Base-by-base conservation (phyloP, 768 basidiomycete genomes). In the Leccinum barrowsii region DNA sequence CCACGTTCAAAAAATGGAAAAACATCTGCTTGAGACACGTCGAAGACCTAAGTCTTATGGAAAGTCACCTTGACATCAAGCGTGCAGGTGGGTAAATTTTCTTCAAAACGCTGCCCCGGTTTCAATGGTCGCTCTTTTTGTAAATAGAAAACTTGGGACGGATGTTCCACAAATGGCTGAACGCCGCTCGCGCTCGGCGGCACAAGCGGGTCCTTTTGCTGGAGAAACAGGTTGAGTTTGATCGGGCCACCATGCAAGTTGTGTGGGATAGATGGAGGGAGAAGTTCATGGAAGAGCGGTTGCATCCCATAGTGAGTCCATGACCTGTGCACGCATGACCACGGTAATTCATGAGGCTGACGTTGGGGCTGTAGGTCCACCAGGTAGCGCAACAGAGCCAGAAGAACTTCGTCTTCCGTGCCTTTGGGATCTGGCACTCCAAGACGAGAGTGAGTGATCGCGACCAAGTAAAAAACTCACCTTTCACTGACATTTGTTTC, bases 191-290 rank as follows among this genome's bases (percentile, higher is more conserved):
- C 40, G 77, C 81, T 32, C 76, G 82, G 44, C 81, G 83, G n/a
- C 83, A 85, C 59, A 79, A 87, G 49, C 82, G 88, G 12, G 65
- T 80, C 24, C 74, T 79, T 15, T 74, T 93, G 49, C 81, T 81
- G 56, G 78, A 80, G 55, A 84, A 80, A 60, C 87, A 89, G 65
- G 79, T 83, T 28, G 82, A 89, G 60, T 77, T 90, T 61, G 79
- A 82, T 61, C 73, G 79, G 13, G 74, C 75, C 13, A 66, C 77
- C 26, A 73, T 87, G 30, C 77, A 80, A 32, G 75, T 73, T 30
- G 82, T 81, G 15, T 93, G 90, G 90, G 88, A 91, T 55, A 86
- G 77, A 65, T 94, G 92, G 92, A 76, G 85, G 66, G 90, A 87
- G 55, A 82, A 79, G 28, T 91, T 84, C 69, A 80, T 77, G 61